A percentile compares a stretch with the other conserved stretches of the same genome.
These are phyloP conservation scores for Hsuehochloa calcarea DNA, from an alignment of 176 grass and related monocot genomes.

Conservation along the genomic window DNA sequence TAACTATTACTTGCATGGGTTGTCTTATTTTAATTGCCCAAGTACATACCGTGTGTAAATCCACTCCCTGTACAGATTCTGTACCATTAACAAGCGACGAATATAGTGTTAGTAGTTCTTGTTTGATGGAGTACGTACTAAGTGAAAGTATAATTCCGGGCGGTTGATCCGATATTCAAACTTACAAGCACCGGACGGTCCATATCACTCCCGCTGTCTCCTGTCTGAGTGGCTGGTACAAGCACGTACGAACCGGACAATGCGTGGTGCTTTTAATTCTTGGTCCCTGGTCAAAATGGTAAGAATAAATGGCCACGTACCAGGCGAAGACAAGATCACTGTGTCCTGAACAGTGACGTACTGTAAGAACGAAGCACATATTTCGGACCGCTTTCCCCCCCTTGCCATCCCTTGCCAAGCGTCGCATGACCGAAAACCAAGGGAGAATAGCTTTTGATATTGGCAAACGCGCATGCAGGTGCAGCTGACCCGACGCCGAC, in stretches of 20 bases:
- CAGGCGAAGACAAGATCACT: neutral
- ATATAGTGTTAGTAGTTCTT: neutral
- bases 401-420: neutral
- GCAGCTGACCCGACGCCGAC: conserved; percentile 30
- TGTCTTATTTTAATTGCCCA: neutral
- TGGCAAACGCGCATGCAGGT: neutral
- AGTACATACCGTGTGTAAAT: neutral
- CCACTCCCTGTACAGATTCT: neutral
- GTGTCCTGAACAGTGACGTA: neutral
- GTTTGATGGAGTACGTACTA: neutral
- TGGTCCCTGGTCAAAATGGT: conserved; percentile 27
- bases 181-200: neutral
- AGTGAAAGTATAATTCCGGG: neutral
- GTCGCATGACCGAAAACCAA: neutral
- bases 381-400: neutral
- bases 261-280: conserved; percentile 17
- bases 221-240: neutral
- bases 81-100: neutral
- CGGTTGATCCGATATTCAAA: neutral
- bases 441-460: neutral
- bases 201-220: neutral
- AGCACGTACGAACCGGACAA: neutral
- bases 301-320: neutral
- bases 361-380: neutral
- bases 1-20: neutral